These are phyloP conservation scores for Imleria badia DNA, from an alignment of 768 basidiomycete genomes.

Conservation along the genomic window DNA sequence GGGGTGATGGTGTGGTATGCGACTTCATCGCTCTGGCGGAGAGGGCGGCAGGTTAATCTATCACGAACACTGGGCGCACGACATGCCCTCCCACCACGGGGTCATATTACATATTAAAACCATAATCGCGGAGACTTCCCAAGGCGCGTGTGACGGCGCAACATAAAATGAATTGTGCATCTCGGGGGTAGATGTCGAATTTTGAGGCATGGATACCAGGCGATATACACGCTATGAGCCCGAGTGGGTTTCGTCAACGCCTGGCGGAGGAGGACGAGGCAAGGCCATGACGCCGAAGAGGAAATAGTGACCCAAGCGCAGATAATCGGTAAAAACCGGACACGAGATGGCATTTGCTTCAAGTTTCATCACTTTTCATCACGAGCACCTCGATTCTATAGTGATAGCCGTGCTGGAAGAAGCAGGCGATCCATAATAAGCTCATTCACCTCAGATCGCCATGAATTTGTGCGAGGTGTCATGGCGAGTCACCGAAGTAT, in stretches of 20 bases:
- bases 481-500: not conserved
- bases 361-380: slow-evolving; percentile 2
- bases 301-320: not conserved
- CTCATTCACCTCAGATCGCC: slow-evolving; percentile 5
- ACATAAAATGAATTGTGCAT: slow-evolving; percentile 14
- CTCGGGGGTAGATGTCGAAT: slow-evolving; percentile 12
- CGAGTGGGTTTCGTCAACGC: slow-evolving; percentile 17
- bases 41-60: slow-evolving; percentile 20
- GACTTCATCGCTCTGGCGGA: slow-evolving; percentile 22
- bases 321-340: slow-evolving; percentile 10
- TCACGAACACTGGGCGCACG: slow-evolving; percentile 17
- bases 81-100: slow-evolving; percentile 21
- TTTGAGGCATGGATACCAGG: slow-evolving; percentile 25
- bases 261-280: slow-evolving; percentile 22
- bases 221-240: slow-evolving; percentile 22
- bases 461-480: not conserved
- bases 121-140: slow-evolving; percentile 22
- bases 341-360: slow-evolving; percentile 3
- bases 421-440: not conserved
- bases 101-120: slow-evolving; percentile 27
- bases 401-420: slow-evolving; percentile 1
- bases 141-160: slow-evolving; percentile 24
- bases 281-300: slow-evolving; percentile 16
- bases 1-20: slow-evolving; percentile 24
- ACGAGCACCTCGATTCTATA: not conserved